Percentiles rank a stretch among this genome's conserved stretches.
Conservation (phyloP, 169 alveolate genomes). For the Theileria sp. region DNA sequence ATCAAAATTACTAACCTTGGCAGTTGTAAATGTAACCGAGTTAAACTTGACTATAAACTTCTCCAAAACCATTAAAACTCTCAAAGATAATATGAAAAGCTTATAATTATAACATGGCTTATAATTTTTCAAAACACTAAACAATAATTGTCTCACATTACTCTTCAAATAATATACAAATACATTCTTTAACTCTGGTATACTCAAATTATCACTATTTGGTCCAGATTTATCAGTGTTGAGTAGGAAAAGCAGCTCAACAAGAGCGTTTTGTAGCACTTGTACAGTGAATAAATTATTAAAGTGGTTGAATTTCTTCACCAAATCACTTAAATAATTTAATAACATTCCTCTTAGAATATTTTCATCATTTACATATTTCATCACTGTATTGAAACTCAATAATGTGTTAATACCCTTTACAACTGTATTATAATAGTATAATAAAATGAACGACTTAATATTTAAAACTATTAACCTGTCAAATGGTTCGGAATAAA, state of each 20-base stretch:
- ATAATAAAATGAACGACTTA: conserved; percentile 45
- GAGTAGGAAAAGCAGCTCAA: not conserved
- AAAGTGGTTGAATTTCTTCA: conserved; percentile 7
- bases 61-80: conserved; percentile 5
- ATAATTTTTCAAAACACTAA: conserved; percentile 38
- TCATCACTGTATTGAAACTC: conserved; percentile 25
- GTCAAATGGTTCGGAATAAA: conserved; percentile 43
- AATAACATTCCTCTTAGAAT: conserved; percentile 35
- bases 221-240: not conserved
- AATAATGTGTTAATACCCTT: conserved; percentile 36
- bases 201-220: not conserved
- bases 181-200: not conserved
- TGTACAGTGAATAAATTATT: not conserved
- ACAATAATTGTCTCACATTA: conserved; percentile 33
- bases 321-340: conserved; percentile 13
- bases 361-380: conserved; percentile 45
- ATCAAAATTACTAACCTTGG: not conserved
- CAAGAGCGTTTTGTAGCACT: not conserved
- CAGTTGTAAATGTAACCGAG: not conserved
- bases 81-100: not conserved
- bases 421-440: conserved; percentile 25
- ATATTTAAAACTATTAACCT: conserved; percentile 35
- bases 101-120: conserved; percentile 9
- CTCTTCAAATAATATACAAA: conserved; percentile 31
- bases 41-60: not conserved